Conservation (phyloP, 2,329 filamentous ascomycete genomes). For the Aspergillus pseudotamarii region DNA sequence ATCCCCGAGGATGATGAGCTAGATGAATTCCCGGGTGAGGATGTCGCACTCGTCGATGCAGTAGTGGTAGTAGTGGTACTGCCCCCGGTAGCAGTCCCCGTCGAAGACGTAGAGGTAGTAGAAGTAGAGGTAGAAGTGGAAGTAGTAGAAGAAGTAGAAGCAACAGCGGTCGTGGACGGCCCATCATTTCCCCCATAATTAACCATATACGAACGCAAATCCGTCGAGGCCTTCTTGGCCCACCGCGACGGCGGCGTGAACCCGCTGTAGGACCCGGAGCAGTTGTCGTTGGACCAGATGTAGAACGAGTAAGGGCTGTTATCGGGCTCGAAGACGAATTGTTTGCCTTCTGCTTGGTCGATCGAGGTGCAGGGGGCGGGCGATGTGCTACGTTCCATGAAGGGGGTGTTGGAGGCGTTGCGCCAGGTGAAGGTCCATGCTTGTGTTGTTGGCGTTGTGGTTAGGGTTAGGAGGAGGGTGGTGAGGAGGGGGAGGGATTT, state of each 20-base stretch:
- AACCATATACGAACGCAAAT: conserved; percentile 15
- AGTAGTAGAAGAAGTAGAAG: neutral
- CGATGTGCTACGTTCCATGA: neutral
- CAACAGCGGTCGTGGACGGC: neutral
- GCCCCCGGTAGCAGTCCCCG: neutral
- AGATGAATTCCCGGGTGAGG: neutral
- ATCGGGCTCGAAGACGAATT: conserved; percentile 13
- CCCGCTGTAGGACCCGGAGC: conserved; percentile 10
- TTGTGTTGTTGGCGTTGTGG: neutral
- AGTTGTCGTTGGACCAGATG: conserved; percentile 12
- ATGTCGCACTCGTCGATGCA: neutral
- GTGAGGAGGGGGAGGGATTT: neutral
- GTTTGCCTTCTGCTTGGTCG: conserved; percentile 11
- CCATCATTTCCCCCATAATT: conserved; percentile 5
- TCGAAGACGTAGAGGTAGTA: neutral
- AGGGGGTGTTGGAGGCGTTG: conserved; percentile 2
- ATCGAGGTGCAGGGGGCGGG: conserved; percentile 10
- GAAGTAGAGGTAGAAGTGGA: neutral
- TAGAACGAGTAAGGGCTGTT: conserved; percentile 9
- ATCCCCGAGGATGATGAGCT: neutral
- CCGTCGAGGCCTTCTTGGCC: conserved; percentile 7
- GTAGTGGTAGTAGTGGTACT: neutral
- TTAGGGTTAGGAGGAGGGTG: neutral
- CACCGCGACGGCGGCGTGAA: conserved; percentile 9
- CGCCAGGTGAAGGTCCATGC: conserved; percentile 19